These are phyloP conservation scores for Lenwebbia sp. DNA, from an alignment of 345 rosid species.

Conservation along the genomic window DNA sequence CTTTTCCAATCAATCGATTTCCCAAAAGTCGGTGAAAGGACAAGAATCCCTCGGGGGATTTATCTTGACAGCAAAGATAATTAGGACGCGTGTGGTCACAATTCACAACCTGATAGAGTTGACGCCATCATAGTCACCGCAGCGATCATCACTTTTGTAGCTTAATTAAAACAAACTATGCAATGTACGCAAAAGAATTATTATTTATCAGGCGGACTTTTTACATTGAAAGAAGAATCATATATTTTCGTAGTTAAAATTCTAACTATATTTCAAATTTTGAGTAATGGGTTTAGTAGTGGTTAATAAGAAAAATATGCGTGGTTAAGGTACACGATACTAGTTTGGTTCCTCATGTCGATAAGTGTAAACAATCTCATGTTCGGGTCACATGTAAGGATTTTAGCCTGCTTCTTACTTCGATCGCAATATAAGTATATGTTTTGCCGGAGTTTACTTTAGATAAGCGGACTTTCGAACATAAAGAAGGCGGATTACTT, in stretches of 20 bases:
- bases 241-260: neutral
- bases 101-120: neutral
- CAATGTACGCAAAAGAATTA: neutral
- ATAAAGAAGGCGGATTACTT: no score
- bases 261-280: neutral
- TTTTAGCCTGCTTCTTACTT: neutral
- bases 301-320: no score
- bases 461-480: neutral
- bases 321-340: neutral
- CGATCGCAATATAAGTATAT: neutral
- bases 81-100: neutral
- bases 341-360: neutral
- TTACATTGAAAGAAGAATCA: neutral
- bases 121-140: neutral
- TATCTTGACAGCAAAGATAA: neutral
- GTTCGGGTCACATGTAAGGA: rapidly evolving
- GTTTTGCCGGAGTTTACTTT: neutral
- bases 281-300: neutral
- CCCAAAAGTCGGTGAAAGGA: neutral
- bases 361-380: no score
- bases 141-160: no score
- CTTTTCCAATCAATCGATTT: neutral
- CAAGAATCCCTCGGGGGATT: neutral
- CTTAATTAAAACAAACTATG: neutral
- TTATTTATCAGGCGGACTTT: no score